These are phyloP conservation scores for Gossypium lobatum DNA, from an alignment of 441 rosid genomes.

Conservation along the genomic window DNA sequence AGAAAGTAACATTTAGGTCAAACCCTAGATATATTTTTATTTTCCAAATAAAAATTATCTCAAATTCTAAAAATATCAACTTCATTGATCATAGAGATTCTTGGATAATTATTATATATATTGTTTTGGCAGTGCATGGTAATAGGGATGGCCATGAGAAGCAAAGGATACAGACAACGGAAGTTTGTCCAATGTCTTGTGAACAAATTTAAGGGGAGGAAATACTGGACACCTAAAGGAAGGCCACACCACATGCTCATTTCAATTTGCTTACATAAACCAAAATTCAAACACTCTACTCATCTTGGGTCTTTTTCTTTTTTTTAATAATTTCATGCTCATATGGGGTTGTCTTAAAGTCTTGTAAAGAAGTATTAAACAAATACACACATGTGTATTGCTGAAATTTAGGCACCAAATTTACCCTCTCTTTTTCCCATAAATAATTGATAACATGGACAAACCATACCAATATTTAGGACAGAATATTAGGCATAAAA, in stretches of 20 bases:
- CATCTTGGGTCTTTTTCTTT: background rate
- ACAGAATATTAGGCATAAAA: background rate
- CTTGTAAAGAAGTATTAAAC: too few relatives aligned
- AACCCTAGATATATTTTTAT: background rate
- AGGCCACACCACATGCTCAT: background rate
- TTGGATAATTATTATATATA: background rate
- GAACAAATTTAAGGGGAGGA: background rate
- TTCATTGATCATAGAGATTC: background rate
- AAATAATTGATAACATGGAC: background rate
- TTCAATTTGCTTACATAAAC: background rate
- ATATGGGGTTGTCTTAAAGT: background rate
- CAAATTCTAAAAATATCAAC: background rate
- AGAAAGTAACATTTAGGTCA: too few relatives aligned
- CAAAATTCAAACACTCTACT: background rate
- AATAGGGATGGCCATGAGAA: background rate
- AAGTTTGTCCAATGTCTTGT: background rate
- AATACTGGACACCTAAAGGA: background rate
- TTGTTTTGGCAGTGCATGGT: background rate
- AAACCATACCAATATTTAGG: background rate
- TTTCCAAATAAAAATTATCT: background rate
- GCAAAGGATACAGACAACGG: background rate
- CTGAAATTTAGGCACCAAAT: background rate
- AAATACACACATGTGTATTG: background rate
- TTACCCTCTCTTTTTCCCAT: background rate
- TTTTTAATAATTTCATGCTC: background rate